Evolutionary conservation across 352 stramenopile genomes (phyloP), one percentile per base, ranked within the genome.

Genomic region (Phytophthora parvispora): DNA sequence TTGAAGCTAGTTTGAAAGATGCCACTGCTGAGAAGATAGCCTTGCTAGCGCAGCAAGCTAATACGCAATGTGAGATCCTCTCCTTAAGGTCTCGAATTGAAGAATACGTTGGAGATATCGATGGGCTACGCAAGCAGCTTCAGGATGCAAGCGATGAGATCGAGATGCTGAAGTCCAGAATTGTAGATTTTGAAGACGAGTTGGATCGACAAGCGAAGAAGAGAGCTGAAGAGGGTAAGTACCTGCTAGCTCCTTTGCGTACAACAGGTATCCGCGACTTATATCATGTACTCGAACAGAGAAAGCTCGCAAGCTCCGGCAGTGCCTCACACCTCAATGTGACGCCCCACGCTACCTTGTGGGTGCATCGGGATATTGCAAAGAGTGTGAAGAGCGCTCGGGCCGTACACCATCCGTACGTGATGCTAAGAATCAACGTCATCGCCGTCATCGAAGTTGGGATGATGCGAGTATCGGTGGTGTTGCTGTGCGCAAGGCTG

Each of bases 291-390:
- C 36, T 38, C 18, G 25, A 3, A 16, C 18, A 92, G 84, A 92
- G 12, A 78, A 72, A 53, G 79, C 84, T 13, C 66, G 78, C 6
- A 76, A 81, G 7, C 60, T 83, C 4, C 69, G 72, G 1, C 83
- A 85, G 36, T 94, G 87, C n/a, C 67, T 93, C 32, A 92, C 83
- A 10, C 74, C 83, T 29, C 72, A 86, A 10, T 94, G 87, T 31
- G 87, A 94, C 60, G 87, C 87, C 2, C 84, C 87, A 34, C 69
- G 61, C 31, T 92, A 87, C 67, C 69, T 94, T 2, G 71, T 94
- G 18, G 77, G 83, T 7, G 5, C 63, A 5, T 92, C 83, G 0
- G 87, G 87, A 0, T 93, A 86, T 47, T 94, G 87, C 63, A 73
- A 83, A 53, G 78, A 87, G 38, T 92, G 84, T 51, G 77, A 91